Conservation (phyloP, 306 rosid genomes). For the Vigna trinervia region DNA sequence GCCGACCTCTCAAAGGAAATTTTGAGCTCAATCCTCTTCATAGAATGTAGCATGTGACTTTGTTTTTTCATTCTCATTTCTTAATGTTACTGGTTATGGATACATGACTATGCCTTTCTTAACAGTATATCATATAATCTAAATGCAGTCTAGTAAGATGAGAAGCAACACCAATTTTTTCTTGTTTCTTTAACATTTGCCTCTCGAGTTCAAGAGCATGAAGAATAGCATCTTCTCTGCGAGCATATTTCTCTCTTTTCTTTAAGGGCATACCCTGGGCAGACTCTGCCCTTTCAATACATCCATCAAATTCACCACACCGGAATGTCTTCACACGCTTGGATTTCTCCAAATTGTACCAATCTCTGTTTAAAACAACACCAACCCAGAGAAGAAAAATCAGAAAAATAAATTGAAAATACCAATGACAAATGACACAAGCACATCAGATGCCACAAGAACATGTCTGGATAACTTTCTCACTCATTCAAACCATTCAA, state of each 20-base stretch:
- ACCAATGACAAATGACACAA: neutral
- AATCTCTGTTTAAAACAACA: slow-evolving; percentile 62
- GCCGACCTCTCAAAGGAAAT: slow-evolving; percentile 52
- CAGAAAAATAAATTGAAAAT: neutral
- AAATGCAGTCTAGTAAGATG: slow-evolving; percentile 50
- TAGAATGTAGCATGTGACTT: slow-evolving; percentile 40
- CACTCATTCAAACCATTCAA: neutral
- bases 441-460: neutral
- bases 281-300: slow-evolving; percentile 91
- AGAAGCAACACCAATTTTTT: slow-evolving; percentile 61
- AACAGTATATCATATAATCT: slow-evolving; percentile 49
- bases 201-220: slow-evolving; percentile 95
- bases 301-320: slow-evolving; percentile 96
- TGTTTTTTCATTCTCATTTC: slow-evolving; percentile 51
- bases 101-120: slow-evolving; percentile 50
- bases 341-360: slow-evolving; percentile 98
- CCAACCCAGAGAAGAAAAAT: slow-evolving; percentile 37
- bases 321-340: slow-evolving; percentile 96
- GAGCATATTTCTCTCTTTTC: slow-evolving; percentile 98
- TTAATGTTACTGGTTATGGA: slow-evolving; percentile 52
- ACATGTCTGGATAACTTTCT: neutral
- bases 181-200: slow-evolving; percentile 67
- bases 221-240: slow-evolving; percentile 96
- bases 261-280: slow-evolving; percentile 88
- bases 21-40: slow-evolving; percentile 66